phyloP scores from a whole-genome alignment of 257 asterid genomes.

The Capsicum baccatum region DNA sequence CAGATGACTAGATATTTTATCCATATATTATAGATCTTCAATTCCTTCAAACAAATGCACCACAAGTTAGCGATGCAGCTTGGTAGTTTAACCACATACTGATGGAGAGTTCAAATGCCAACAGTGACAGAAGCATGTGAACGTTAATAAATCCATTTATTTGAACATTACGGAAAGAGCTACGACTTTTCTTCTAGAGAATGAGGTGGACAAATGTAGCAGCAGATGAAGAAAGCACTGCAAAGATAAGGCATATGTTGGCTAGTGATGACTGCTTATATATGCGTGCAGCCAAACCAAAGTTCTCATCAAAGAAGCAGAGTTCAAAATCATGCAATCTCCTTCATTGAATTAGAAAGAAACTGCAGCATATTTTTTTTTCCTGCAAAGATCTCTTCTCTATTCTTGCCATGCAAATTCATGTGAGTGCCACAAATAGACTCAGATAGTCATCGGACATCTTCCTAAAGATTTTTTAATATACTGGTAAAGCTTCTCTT shows the following conservation, averaged over 20 bases:
- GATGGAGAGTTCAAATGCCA: neutral
- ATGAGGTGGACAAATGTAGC: neutral
- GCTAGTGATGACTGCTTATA: constrained; percentile 5
- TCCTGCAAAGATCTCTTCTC: neutral
- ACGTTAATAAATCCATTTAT: neutral
- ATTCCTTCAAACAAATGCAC: neutral
- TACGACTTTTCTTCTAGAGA: neutral
- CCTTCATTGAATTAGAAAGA: neutral
- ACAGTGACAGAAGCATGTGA: neutral
- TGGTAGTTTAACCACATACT: neutral
- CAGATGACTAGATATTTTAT: neutral
- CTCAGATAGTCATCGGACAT: neutral
- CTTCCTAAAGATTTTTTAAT: neutral
- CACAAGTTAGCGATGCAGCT: neutral
- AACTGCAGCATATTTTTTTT: neutral
- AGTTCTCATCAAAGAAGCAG: constrained; percentile 3
- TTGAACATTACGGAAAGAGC: neutral
- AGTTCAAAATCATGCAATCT: neutral
- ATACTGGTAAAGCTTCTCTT: neutral
- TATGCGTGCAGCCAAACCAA: neutral
- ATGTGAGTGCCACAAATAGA: neutral
- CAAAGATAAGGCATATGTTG: neutral
- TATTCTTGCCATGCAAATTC: neutral
- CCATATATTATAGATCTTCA: neutral
- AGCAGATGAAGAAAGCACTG: neutral